Base-by-base conservation (phyloP, 352 stramenopile genomes). In the Phytophthora pinifolia region DNA sequence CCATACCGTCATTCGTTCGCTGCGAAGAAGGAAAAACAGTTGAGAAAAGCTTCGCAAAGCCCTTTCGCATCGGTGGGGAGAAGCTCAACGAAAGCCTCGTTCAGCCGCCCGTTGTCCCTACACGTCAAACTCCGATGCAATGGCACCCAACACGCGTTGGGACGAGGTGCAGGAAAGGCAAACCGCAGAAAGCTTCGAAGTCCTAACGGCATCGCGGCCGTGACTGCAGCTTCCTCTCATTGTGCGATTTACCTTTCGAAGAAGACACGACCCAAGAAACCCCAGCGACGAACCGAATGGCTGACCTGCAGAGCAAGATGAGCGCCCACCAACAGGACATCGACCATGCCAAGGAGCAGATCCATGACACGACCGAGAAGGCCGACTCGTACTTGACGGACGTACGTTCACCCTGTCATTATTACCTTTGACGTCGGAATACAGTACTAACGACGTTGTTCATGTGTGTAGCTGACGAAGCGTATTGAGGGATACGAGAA, bases 401-500 rank as follows among this genome's bases (percentile, higher is more conserved):
- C 41, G 67, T 79, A 53, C 15, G 65, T 59, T 47, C 22, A 7
- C 43, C 5, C 46, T 35, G 13, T 4, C 12, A 27, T 9, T 3
- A 15, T 20, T 6, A 27, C 22, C 20, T 7, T 29, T 15, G n/a
- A 44, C 47, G 18, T 17, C 27, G n/a, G 44, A 5, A 9, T 18
- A 7, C 3, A 20, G 5, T 12, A 18, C 35, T 55, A 42, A 39
- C 15, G n/a, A 20, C 38, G n/a, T 36, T n/a, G 34, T 38, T 29
- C 31, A 18, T 32, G 27, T 45, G 32, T 48, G 7, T 36, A 22
- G 74, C 63, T 89, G 43, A 83, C 80, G 39, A 79, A 82, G 54
- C 70, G 70, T 37, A 56, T 89, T 6, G 58, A 76, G 27, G 67
- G 81, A 12, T 89, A 83, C 34, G 70, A 87, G 57, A 43, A 66